Evolutionary conservation across 2,329 filamentous ascomycete genomes (phyloP).

Genomic region (Exophiala sideris): DNA sequence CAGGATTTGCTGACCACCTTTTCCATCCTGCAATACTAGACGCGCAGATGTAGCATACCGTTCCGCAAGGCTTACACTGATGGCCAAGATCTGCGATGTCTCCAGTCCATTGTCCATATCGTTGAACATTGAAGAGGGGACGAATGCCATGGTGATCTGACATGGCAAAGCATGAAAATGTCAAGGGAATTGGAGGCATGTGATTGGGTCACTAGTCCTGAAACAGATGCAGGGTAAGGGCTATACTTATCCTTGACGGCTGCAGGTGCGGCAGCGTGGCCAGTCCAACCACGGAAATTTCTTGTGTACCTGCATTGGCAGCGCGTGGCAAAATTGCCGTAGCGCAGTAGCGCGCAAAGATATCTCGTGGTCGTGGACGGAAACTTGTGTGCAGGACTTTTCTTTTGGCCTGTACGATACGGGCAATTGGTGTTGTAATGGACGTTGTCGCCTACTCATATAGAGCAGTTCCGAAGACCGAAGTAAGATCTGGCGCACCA

Average conservation of each 20-base stretch:
- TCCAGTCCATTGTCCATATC: too few relatives aligned
- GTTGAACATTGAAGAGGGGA: too few relatives aligned
- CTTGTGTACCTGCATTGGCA: slow-evolving; percentile 25
- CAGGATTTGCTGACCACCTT: too few relatives aligned
- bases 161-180: too few relatives aligned
- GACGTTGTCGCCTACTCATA: not conserved
- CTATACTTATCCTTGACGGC: slow-evolving; percentile 18
- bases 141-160: too few relatives aligned
- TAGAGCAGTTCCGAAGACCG: not conserved
- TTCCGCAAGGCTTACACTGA: too few relatives aligned
- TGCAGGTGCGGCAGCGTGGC: slow-evolving; percentile 2
- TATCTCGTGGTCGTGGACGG: slow-evolving; percentile 2
- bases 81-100: too few relatives aligned
- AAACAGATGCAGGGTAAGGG: slow-evolving; percentile 3
- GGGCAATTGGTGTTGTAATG: not conserved
- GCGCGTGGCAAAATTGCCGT: slow-evolving; percentile 4
- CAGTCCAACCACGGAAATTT: slow-evolving; percentile 19
- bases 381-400: not conserved
- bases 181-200: not conserved
- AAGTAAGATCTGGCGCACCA: not conserved
- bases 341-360: slow-evolving; percentile 1
- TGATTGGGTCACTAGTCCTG: slow-evolving; percentile 10
- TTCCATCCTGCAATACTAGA: too few relatives aligned
- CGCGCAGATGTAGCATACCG: too few relatives aligned
- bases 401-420: not conserved